Base-by-base conservation (phyloP, 2,329 filamentous ascomycete species). In the Xylaria multiplex region DNA sequence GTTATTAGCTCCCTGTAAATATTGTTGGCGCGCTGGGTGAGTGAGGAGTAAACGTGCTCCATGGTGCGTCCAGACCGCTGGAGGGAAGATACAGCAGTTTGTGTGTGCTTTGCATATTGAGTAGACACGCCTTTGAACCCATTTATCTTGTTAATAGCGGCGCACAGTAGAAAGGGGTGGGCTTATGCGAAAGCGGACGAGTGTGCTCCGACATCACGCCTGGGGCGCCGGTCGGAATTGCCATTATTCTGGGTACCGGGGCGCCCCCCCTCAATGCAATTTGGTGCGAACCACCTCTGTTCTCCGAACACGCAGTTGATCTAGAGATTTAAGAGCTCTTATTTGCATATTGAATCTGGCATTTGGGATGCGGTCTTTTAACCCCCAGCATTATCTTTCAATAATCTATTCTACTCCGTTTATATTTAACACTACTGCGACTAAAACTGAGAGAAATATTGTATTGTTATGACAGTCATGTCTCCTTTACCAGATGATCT, bases 31-130 rank as follows among this genome's bases (percentile, higher is more conserved):
- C 62, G 56, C 35, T 54, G 42, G 5, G 56, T 43, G 24, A 64
- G 56, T 22, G 40, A 42, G 32, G 43, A 37, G 48, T 63, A 63
- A 22, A 63, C 40, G n/a, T 46, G 40, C n/a, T 63, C 54, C 61
- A 63, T 55, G 40, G 40, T 52, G 27, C 14, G 37, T 8, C 35
- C 35, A 6, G 19, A n/a, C n/a, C 4, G 11, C 16, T n/a, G 32
- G 27, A 40, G 55, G 24, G 14, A 60, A 46, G 35, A 30, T 1
- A 46, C 16, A 24, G 24, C 24, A 53, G 14, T 40, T 46, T 19
- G 16, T 4, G 32, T 7, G 7, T 14, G 3, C n/a, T 6, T 37
- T 40, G 16, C 22, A 27, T 37, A 37, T 24, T 43, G 7, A 14
- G 32, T 7, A 42, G 35, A 32, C 6, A 11, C 19, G 45, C 7